Evolutionary conservation across 129 eudicot genomes (phyloP), one percentile per base, ranked within the genome.

Genomic region (Glebionis coronaria): DNA sequence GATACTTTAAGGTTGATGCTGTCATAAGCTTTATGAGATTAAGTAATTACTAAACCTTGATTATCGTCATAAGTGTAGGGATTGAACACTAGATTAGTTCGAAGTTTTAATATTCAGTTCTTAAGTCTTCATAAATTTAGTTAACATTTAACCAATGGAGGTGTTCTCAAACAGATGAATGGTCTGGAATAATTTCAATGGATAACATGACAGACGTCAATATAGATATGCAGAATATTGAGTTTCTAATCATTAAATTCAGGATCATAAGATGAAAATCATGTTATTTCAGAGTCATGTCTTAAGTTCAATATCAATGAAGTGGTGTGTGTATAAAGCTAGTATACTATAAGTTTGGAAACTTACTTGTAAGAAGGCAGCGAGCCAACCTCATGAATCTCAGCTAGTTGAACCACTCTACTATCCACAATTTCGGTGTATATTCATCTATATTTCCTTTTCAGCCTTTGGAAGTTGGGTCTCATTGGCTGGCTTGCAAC

Each of bases 391-490:
- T 72, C 70, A 15, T 50, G 73, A 50, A 60, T 38, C 44, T 51
- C 57, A 68, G 47, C 46, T 38, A 53, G 72, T 46, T 65, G 67
- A 35, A 56, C 53, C 67, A 21, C 16, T 10, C 54, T 49, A n/a
- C 18, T 12, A 4, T 55, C 42, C 42, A 2, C 9, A 35, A 6
- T 35, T 7, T 35, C 42, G 1, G 5, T 16, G 59, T 18, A 45
- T 35, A 28, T 20, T 74, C 67, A 83, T 69, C 83, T 78, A 21
- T 58, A 54, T 75, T 85, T 92, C 74, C 95, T 84, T 67, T 84
- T 92, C 18, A 76, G 68, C 87, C 84, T 84, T 66, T 84, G 96
- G 73, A 88, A 92, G 72, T 69, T 88, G 57, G 95, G 95, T 76
- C 80, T 92, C 76, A 88, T 70, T 61, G 88, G 98, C 79, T 80